Conservation (phyloP, 169 alveolate species). For the Babesia gibsoni region DNA sequence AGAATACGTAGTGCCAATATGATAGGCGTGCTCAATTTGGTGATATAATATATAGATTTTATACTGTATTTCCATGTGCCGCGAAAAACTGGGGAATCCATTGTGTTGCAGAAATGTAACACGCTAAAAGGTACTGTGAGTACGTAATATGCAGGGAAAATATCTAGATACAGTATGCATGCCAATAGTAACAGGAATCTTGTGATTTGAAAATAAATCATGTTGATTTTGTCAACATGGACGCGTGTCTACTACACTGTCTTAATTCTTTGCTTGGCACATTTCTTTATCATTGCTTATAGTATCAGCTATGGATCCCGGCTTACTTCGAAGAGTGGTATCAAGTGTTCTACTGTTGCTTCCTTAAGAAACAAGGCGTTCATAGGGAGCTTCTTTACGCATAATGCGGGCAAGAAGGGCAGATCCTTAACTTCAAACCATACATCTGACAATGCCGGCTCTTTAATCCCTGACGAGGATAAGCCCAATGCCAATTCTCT, state of each 20-base stretch:
- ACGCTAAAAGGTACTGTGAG: too few relatives aligned
- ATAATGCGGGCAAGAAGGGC: neutral
- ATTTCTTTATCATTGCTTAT: neutral
- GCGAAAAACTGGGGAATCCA: too few relatives aligned
- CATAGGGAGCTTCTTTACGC: neutral
- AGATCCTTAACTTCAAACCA: neutral
- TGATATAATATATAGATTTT: too few relatives aligned
- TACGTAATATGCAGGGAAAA: too few relatives aligned
- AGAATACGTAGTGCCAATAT: too few relatives aligned
- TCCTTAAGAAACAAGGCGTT: neutral
- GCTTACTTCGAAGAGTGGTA: neutral
- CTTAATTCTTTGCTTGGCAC: neutral
- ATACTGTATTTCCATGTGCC: too few relatives aligned
- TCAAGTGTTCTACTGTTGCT: too few relatives aligned
- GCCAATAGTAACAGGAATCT: too few relatives aligned
- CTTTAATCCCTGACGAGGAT: neutral
- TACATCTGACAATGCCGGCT: neutral
- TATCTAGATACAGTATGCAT: too few relatives aligned
- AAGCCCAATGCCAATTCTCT: neutral
- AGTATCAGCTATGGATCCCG: neutral
- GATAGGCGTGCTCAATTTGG: too few relatives aligned
- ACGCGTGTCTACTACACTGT: neutral
- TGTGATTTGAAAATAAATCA: too few relatives aligned
- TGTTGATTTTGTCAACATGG: slow-evolving; percentile 13
- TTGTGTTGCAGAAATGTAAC: too few relatives aligned